These are phyloP conservation scores for Eucalyptus dawsonii DNA, from an alignment of 345 rosid genomes.

Conservation along the genomic window DNA sequence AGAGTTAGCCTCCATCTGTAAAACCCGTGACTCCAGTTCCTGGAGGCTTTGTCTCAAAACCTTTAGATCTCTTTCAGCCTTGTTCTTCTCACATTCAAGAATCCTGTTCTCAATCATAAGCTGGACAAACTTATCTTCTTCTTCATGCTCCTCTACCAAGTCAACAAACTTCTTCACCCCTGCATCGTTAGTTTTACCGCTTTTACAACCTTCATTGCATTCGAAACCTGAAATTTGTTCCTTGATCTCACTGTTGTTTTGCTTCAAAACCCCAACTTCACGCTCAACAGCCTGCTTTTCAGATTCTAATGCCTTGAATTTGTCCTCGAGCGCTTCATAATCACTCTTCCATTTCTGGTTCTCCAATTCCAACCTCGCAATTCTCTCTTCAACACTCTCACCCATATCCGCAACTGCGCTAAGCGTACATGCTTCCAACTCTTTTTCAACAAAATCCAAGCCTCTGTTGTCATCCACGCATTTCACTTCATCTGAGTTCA, in stretches of 20 bases:
- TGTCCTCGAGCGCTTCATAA: conserved; percentile 16
- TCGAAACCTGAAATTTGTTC: background rate
- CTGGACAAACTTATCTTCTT: conserved; percentile 16
- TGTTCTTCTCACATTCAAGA: conserved; percentile 32
- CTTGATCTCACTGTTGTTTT: background rate
- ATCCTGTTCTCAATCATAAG: conserved; percentile 31
- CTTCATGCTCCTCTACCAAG: conserved; percentile 10
- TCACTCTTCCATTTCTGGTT: conserved; percentile 9
- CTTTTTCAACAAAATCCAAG: background rate
- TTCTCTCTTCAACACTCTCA: conserved; percentile 22
- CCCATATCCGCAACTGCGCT: background rate
- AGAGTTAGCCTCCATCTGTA: background rate
- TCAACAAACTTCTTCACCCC: conserved; percentile 11
- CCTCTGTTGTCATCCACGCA: background rate
- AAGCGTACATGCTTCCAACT: background rate
- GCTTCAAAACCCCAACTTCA: conserved; percentile 10
- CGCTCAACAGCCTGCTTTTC: conserved; percentile 11
- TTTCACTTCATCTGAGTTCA: background rate
- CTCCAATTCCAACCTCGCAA: conserved; percentile 27
- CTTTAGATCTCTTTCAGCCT: conserved; percentile 31
- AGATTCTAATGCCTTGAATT: conserved; percentile 16
- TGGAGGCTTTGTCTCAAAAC: conserved; percentile 39
- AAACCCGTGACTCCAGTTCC: conserved; percentile 21
- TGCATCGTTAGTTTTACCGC: background rate
- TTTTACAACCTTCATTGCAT: background rate